Conservation (phyloP, 2,329 filamentous ascomycete species). For the Aspergillus niger region DNA sequence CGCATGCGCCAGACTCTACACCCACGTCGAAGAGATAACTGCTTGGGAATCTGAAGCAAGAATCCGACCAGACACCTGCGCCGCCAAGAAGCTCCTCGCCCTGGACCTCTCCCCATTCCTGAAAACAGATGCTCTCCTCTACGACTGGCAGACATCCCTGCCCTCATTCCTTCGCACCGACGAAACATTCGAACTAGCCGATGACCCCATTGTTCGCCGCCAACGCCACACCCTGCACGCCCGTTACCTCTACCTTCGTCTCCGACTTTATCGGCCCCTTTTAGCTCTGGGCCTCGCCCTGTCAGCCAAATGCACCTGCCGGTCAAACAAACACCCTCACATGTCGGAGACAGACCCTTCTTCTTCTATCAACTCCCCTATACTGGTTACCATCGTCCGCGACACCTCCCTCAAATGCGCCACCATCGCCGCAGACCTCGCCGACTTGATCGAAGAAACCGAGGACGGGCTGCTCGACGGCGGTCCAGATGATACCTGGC, state of each 20-base stretch:
- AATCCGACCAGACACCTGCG: conserved; percentile 13
- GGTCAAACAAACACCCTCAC: conserved; percentile 7
- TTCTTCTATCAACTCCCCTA: conserved; percentile 9
- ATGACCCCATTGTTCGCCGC: conserved; percentile 23
- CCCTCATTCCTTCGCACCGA: conserved; percentile 23
- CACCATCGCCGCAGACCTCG: conserved; percentile 9
- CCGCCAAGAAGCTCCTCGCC: conserved; percentile 24
- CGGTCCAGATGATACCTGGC: not conserved
- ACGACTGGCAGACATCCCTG: conserved; percentile 27
- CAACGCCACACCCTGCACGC: conserved; percentile 29
- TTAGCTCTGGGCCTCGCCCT: conserved; percentile 15
- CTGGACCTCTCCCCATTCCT: conserved; percentile 23
- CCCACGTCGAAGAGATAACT: conserved; percentile 24
- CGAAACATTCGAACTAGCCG: not conserved
- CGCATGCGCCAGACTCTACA: conserved; percentile 24
- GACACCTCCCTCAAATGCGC: conserved; percentile 17
- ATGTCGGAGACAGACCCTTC: not conserved
- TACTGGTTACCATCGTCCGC: conserved; percentile 13
- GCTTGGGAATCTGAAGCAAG: conserved; percentile 26
- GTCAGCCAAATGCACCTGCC: conserved; percentile 13
- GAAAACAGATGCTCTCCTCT: conserved; percentile 21
- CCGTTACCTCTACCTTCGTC: conserved; percentile 27
- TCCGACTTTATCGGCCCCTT: conserved; percentile 21
- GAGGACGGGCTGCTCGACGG: conserved; percentile 11
- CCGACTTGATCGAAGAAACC: conserved; percentile 6